Conservation (phyloP, 805 yeast genomes). For the Hanseniaspora meyeri region DNA sequence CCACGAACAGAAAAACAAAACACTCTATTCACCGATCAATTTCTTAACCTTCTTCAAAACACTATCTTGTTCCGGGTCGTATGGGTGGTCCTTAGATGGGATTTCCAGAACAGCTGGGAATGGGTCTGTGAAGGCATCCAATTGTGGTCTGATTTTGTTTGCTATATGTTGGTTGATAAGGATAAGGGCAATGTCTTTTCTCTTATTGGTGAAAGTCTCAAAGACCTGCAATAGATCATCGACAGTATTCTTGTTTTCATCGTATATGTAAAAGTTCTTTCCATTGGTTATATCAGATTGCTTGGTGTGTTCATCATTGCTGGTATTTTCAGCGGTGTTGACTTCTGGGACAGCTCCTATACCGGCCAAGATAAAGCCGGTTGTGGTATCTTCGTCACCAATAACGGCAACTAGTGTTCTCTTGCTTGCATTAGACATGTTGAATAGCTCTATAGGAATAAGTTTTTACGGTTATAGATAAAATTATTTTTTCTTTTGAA, state of each 20-base stretch:
- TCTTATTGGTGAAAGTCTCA: slow-evolving; percentile 52
- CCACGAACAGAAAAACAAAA: not conserved
- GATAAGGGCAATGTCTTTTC: slow-evolving; percentile 86
- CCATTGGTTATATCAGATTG: slow-evolving; percentile 28
- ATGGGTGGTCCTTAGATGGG: slow-evolving; percentile 97
- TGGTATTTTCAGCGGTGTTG: not conserved
- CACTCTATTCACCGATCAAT: slow-evolving; percentile 69
- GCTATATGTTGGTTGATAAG: slow-evolving; percentile 92
- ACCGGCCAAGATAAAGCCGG: slow-evolving; percentile 91
- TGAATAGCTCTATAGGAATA: not conserved
- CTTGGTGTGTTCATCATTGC: slow-evolving; percentile 11
- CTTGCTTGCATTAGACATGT: slow-evolving; percentile 30
- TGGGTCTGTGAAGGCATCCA: slow-evolving; percentile 76
- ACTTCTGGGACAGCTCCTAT: slow-evolving; percentile 39
- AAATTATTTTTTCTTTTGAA: not conserved
- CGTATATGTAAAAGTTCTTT: slow-evolving; percentile 69
- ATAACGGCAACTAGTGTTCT: slow-evolving; percentile 82
- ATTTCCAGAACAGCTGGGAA: slow-evolving; percentile 95
- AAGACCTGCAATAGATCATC: slow-evolving; percentile 69
- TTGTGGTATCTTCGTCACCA: slow-evolving; percentile 95
- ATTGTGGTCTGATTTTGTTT: slow-evolving; percentile 68
- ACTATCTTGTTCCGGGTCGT: slow-evolving; percentile 96
- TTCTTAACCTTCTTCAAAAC: slow-evolving; percentile 89
- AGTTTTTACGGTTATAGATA: not conserved
- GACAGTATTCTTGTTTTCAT: slow-evolving; percentile 63